Conservation (phyloP, 345 rosid genomes). For the Geranium brycei region DNA sequence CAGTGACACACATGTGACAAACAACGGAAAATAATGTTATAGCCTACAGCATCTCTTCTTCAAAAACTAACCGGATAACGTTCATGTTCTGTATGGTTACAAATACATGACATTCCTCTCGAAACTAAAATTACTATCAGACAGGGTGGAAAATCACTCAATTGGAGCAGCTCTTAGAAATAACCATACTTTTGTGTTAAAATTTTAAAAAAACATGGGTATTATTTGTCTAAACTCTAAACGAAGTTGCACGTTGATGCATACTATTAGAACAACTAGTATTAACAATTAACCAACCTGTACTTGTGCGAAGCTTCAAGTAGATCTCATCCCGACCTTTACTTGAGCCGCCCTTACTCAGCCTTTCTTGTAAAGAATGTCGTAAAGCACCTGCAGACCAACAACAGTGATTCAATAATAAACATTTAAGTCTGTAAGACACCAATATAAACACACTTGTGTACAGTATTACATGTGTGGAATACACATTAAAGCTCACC, state of each 20-base stretch:
- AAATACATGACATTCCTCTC: background rate
- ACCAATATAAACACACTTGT: background rate
- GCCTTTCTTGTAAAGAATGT: conserved; percentile 86
- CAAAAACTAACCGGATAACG: background rate
- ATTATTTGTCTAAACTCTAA: background rate
- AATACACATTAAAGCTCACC: background rate
- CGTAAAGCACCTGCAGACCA: conserved; percentile 63
- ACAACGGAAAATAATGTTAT: background rate
- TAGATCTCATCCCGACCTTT: conserved; percentile 69
- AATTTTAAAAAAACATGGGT: too few species aligned
- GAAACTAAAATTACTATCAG: background rate
- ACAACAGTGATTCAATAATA: background rate
- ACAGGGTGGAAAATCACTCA: background rate
- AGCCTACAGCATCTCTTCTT: background rate
- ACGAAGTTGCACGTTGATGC: background rate
- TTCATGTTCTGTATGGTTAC: background rate
- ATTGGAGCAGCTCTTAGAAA: background rate
- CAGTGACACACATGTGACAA: background rate
- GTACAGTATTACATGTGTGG: too few species aligned
- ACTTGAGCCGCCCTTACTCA: conserved; percentile 73
- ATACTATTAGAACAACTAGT: background rate
- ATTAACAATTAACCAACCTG: conserved; percentile 37
- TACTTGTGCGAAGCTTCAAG: conserved; percentile 83
- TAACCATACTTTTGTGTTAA: background rate
- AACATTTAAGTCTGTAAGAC: background rate